Base-by-base conservation (phyloP, 805 yeast species). In the Osmozyma mogii region DNA sequence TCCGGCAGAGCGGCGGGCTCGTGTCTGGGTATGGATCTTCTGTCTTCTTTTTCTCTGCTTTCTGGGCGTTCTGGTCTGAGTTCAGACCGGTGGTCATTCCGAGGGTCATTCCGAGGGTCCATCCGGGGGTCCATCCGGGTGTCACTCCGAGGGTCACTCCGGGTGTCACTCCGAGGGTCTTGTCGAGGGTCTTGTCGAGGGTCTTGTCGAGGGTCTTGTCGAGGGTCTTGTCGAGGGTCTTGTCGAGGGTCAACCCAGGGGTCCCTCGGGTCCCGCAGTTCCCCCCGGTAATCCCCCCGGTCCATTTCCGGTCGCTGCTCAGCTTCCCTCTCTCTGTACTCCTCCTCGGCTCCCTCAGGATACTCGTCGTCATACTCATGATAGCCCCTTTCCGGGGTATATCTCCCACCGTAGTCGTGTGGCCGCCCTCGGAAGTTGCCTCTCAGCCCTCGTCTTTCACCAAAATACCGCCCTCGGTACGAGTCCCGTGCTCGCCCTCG, bases 321-420 rank as follows among this genome's bases (percentile, higher is more conserved):
- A n/a, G n/a, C n/a, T n/a, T 12, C 34, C 20, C n/a, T 44, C 47
- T 31, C 50, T 28, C 24, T 46, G 40, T 7, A 38, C 35, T 17
- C 44, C 49, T 27, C 48, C 36, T 24, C 38, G 32, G 15, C 42
- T 27, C 3, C 47, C 40, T n/a, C n/a, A n/a, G n/a, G n/a, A n/a
- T n/a, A n/a, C n/a, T n/a, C n/a, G n/a, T n/a, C n/a, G n/a, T n/a
- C n/a, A n/a, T n/a, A n/a, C n/a, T n/a, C n/a, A n/a, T n/a, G n/a
- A n/a, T n/a, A n/a, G n/a, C n/a, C n/a, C n/a, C n/a, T n/a, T n/a
- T n/a, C n/a, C n/a, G n/a, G n/a, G n/a, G n/a, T n/a, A n/a, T n/a
- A n/a, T n/a, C n/a, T n/a, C n/a, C n/a, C n/a, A n/a, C n/a, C n/a
- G n/a, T n/a, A n/a, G n/a, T n/a, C n/a, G n/a, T n/a, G n/a, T n/a